Evolutionary conservation across 1,284 basidiomycete genomes (phyloP), one percentile per base, ranked within the genome.

Genomic region (Apiotrichum sp.): DNA sequence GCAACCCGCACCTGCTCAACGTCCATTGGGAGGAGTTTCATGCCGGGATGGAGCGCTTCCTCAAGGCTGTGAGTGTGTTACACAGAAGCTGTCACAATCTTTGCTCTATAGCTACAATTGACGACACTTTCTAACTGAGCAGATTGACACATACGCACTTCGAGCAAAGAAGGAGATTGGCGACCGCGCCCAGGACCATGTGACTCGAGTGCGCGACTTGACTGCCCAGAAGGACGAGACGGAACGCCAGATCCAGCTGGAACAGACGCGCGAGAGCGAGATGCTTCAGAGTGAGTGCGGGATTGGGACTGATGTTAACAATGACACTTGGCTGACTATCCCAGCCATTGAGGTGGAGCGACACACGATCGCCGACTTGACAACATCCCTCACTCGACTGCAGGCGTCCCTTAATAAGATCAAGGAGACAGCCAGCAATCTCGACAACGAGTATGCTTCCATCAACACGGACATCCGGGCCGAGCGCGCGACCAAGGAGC

Each of bases 401-500:
- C 65, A 70, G 52, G 58, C 67, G n/a, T 61, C 61, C 22, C 61
- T 76, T 13, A 47, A 56, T 13, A 69, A 67, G 54, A 62, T 69
- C 14, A 62, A 65, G 44, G 67, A 72, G 41, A 59, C 71, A 54
- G 62, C 62, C n/a, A 52, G 64, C 11, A 36, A 61, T 11, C 62
- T 76, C 8, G 71, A 76, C 42, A 52, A 53, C 9, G 72, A 76
- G 35, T 54, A 73, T 6, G 56, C 52, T 4, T 47, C 54, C 3
- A 45, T 73, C 9, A 56, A 63, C 16, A 63, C 59, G 36, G 69
- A 69, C 40, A 61, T 72, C 31, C 62, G 56, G 6, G 42, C 57
- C 8, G 62, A 65, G 47, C 53, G 61, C 14, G 64, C 65, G 84
- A 89, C 89, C 67, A 86, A 86, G 63, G 78, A 84, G 41, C 78